Percentiles rank a stretch among this genome's conserved stretches.
These are phyloP conservation scores for Jaltomata sinuosa DNA, from an alignment of 257 asterid species.

Conservation along the genomic window DNA sequence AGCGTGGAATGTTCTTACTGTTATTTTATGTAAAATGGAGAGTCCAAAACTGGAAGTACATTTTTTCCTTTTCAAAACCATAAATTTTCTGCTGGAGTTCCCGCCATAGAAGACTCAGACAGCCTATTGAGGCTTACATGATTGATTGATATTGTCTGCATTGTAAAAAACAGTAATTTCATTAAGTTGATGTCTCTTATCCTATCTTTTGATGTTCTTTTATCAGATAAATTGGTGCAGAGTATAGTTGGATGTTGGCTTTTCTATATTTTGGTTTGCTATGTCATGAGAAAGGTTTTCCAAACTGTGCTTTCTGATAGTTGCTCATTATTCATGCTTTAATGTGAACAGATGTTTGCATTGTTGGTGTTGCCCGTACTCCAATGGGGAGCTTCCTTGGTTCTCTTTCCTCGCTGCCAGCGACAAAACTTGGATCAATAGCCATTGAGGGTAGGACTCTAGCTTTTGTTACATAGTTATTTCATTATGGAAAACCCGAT, in stretches of 20 bases:
- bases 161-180: neutral
- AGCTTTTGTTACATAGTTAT: neutral
- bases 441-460: conserved; percentile 73
- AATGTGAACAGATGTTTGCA: conserved; percentile 68
- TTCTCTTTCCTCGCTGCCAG: conserved; percentile 79
- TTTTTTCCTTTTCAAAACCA: neutral
- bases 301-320: neutral
- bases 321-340: neutral
- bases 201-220: neutral
- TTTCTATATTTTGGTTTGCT: neutral
- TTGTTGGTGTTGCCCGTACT: conserved; percentile 94
- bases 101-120: neutral
- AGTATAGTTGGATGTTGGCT: neutral
- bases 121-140: neutral
- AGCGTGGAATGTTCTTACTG: neutral
- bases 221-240: neutral
- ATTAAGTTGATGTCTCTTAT: neutral
- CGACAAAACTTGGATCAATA: conserved; percentile 92
- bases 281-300: neutral
- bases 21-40: neutral
- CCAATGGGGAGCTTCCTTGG: conserved; percentile 98
- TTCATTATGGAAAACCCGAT: neutral
- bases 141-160: neutral
- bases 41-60: neutral
- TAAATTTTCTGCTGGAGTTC: neutral